Base-by-base conservation (phyloP, 129 eudicot species). In the Tagetes patula region DNA sequence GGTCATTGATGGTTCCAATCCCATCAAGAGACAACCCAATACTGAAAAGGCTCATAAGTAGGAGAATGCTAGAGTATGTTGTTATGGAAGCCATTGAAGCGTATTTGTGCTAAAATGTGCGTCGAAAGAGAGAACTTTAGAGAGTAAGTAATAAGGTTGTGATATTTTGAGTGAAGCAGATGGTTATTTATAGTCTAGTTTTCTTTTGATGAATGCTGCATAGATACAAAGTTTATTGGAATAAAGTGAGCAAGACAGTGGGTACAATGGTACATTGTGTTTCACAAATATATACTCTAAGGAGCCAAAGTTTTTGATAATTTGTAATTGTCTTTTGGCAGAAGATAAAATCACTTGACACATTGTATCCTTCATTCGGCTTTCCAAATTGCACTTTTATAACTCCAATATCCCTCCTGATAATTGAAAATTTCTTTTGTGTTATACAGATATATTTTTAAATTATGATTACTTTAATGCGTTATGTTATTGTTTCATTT, bases 1-100 rank as follows among this genome's bases (percentile, higher is more conserved):
- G 62, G 38, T 30, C 62, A 55, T 55, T 55, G 62, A 55, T 55
- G 38, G 62, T 55, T 55, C 62, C 62, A 55, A 55, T 55, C 62
- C 62, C 62, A 55, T 9, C 33, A 8, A 8, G 3, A 8, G 37
- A 55, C 37, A 32, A 31, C 1, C 13, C 62, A 6, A 55, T 2
- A 55, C 37, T 2, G 8, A 55, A 30, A 55, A 55, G 62, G 38
- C 38, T 55, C 38, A 55, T 30, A 30, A 55, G 37, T 8, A 55
- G 0, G 13, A 55, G 36, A 55, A 55, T 27, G 62, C 37, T 31
- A 55, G 13, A 32, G 10, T 55, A 55, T 55, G 10, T 55, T 55
- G 12, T 55, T 30, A 8, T 55, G 62, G n/a, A 55, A 8, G 62
- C 62, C 62, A 55, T 55, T 55, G 36, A 55, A 30, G 62, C 31